Base-by-base conservation (phyloP, 2,329 filamentous ascomycete genomes). In the Colletotrichum orchidophilum region DNA sequence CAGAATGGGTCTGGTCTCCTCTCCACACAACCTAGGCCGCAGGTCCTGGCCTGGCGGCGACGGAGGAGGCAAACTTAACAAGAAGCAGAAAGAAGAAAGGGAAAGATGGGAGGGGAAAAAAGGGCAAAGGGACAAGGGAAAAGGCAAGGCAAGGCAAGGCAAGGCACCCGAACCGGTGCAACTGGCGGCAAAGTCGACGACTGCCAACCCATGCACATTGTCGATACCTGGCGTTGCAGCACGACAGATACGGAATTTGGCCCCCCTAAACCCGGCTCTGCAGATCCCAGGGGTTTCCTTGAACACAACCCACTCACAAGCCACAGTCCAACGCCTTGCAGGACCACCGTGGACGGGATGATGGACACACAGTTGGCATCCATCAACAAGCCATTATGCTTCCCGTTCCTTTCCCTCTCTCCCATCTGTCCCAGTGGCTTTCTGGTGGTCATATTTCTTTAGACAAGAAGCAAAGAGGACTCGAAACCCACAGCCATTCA, bases 161-260 rank as follows among this genome's bases (percentile, higher is more conserved):
- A 50, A 31, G 27, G 29, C n/a, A 26, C n/a, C 31, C n/a, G 57
- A 49, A 35, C 49, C 21, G 7, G 9, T 12, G 9, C 50, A 26
- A 24, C 58, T 63, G 69, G 69, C 69, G 69, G 64, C 64, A 63
- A 68, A 68, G 64, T 68, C 69, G 33, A 63, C 58, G n/a, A 59
- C 59, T 26, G 26, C 35, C 21, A 60, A 33, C 57, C 54, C 21
- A 59, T 59, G 39, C 53, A 42, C 69, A 64, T 46, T 68, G 69
- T 59, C 53, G 42, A 26, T 46, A 46, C 53, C 64, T 63, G 64
- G 69, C 53, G 69, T 71, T 63, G 69, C 68, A 71, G 64, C 69
- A 71, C 69, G 59, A 68, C 69, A 71, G 69, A 71, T 71, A 68
- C 69, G 64, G 66, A 72, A 65, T 66, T 46, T 15, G 29, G 39